Conservation (phyloP, 345 rosid species). For the Hypericum perforatum region DNA sequence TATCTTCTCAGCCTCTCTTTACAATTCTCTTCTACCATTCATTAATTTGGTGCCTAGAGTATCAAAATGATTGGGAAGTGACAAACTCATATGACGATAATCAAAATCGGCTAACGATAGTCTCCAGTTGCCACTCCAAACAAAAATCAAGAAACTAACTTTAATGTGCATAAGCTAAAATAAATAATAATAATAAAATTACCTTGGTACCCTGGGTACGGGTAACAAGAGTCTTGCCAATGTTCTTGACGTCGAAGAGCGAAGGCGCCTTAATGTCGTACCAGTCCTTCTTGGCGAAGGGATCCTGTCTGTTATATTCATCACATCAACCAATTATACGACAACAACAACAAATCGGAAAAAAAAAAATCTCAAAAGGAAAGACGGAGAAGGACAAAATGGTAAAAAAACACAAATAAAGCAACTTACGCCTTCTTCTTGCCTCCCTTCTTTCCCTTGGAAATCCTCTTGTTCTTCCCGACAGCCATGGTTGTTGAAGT, state of each 20-base stretch:
- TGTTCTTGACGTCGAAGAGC: conserved; percentile 31
- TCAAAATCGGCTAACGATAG: no score
- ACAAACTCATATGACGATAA: no score
- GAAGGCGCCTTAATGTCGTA: conserved; percentile 50
- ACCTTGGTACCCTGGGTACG: conserved; percentile 61
- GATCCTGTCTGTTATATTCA: conserved; percentile 30
- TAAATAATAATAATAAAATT: no score
- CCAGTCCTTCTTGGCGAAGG: conserved; percentile 50
- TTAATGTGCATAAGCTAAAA: no score
- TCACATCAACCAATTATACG: neutral
- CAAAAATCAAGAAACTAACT: no score
- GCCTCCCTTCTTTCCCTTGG: conserved; percentile 52
- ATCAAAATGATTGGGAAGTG: no score
- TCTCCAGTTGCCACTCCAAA: no score
- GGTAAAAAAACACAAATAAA: neutral
- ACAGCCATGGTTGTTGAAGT: conserved; percentile 26
- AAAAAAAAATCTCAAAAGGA: neutral
- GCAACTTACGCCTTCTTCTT: conserved; percentile 46
- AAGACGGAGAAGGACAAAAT: neutral
- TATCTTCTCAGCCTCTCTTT: no score
- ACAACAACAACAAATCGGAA: neutral
- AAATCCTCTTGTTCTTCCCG: conserved; percentile 47
- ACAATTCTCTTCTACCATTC: no score
- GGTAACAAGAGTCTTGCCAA: conserved; percentile 44
- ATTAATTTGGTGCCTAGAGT: no score